Evolutionary conservation across 352 stramenopile genomes (phyloP).

Genomic region (Pythium phragmitis): DNA sequence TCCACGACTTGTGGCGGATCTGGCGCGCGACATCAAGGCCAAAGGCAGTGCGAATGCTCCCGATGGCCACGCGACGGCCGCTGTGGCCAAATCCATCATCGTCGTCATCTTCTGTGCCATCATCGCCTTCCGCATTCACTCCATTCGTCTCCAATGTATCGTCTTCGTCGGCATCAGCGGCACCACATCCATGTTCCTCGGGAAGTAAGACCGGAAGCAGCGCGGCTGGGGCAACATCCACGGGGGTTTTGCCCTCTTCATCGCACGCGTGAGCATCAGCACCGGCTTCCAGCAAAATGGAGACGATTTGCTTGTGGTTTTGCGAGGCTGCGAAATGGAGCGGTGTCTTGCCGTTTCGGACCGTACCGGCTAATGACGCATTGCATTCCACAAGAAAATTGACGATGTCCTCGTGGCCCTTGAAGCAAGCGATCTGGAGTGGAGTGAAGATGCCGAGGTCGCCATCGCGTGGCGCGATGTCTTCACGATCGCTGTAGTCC

Average conservation of each 20-base stretch:
- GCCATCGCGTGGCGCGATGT: constrained; percentile 47
- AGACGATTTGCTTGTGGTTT: constrained; percentile 58
- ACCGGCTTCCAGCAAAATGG: constrained; percentile 66
- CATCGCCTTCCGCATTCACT: constrained; percentile 22
- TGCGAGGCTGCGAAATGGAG: constrained; percentile 70
- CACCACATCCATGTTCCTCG: constrained; percentile 34
- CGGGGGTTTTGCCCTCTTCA: constrained; percentile 50
- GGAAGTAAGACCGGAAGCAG: constrained; percentile 53
- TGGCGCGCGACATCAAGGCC: constrained; percentile 45
- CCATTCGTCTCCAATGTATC: constrained; percentile 25
- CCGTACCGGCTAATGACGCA: constrained; percentile 59
- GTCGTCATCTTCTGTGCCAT: constrained; percentile 30
- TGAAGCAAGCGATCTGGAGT: constrained; percentile 77
- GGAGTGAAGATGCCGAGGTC: constrained; percentile 77
- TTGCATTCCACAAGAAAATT: constrained; percentile 87
- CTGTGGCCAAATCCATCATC: constrained; percentile 37
- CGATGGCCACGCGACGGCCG: constrained; percentile 18
- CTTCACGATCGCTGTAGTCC: constrained; percentile 65
- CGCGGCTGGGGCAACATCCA: constrained; percentile 54
- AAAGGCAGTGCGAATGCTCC: constrained; percentile 45
- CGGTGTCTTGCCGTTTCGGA: constrained; percentile 70
- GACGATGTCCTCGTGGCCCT: constrained; percentile 61
- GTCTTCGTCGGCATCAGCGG: constrained; percentile 28
- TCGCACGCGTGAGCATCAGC: constrained; percentile 67
- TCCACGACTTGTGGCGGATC: constrained; percentile 64